Evolutionary conservation across 78 protist species (phyloP).

Genomic region (Tieghemostelium lacteum): DNA sequence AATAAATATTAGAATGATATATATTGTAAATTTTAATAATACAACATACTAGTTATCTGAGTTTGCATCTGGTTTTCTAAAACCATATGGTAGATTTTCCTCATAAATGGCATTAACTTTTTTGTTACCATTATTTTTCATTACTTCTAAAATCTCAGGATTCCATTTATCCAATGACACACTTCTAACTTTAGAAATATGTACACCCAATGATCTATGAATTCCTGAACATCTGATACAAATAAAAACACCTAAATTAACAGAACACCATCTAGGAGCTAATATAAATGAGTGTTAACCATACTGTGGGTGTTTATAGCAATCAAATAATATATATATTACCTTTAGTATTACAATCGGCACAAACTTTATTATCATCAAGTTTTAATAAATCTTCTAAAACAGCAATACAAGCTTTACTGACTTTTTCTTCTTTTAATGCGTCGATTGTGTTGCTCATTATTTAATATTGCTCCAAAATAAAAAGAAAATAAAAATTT

Average conservation of each 20-base stretch:
- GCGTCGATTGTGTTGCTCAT: too few species aligned
- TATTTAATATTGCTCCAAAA: too few species aligned
- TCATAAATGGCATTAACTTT: conserved; percentile 63
- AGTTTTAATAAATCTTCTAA: conserved; percentile 49
- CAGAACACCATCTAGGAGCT: conserved; percentile 89
- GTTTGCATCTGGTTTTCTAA: conserved; percentile 61
- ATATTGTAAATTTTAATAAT: neutral
- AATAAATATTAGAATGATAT: neutral
- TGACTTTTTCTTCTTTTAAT: conserved; percentile 55
- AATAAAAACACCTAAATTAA: conserved; percentile 84
- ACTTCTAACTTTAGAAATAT: conserved; percentile 87
- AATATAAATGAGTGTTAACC: neutral
- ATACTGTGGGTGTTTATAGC: neutral
- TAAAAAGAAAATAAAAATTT: too few species aligned
- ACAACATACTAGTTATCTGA: conserved; percentile 54
- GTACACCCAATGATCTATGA: conserved; percentile 89
- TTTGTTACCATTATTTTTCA: conserved; percentile 83
- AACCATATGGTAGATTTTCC: conserved; percentile 38
- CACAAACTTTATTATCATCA: conserved; percentile 75
- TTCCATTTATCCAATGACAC: conserved; percentile 82
- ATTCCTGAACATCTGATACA: conserved; percentile 90
- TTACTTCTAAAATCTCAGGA: conserved; percentile 68
- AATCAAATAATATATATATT: too few species aligned
- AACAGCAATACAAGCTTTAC: conserved; percentile 29
- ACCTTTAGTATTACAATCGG: conserved; percentile 78